Evolutionary conservation across 768 basidiomycete genomes (phyloP).

Genomic region (Rhodotorula graminis): DNA sequence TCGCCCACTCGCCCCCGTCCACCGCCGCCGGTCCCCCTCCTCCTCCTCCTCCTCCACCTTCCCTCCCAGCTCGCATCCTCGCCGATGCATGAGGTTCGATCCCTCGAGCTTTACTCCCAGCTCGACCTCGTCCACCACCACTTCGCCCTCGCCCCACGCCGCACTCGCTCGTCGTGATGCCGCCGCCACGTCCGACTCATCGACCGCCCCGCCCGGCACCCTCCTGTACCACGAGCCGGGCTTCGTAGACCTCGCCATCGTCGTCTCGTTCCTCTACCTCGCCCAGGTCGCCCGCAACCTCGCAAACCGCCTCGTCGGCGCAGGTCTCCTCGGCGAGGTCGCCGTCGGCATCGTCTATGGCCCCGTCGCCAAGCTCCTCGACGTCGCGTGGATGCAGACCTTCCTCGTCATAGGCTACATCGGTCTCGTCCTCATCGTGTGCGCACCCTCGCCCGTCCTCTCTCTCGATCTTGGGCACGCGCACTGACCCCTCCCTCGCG

Average conservation of each 20-base stretch:
- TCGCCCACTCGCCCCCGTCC: no score
- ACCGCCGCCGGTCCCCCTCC: no score
- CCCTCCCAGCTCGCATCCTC: neutral
- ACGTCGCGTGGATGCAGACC: constrained; percentile 50
- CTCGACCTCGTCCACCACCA: neutral
- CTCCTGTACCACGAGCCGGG: constrained; percentile 47
- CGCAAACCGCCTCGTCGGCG: constrained; percentile 51
- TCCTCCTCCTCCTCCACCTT: no score
- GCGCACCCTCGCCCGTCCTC: constrained; percentile 38
- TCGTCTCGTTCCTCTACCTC: constrained; percentile 58
- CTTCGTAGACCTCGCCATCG: constrained; percentile 50
- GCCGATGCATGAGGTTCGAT: neutral
- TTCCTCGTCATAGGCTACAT: constrained; percentile 53
- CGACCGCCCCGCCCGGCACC: neutral
- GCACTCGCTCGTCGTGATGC: constrained; percentile 2
- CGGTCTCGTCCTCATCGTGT: constrained; percentile 56
- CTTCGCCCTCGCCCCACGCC: neutral
- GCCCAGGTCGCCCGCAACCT: constrained; percentile 54
- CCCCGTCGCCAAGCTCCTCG: constrained; percentile 52
- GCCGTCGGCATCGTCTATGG: constrained; percentile 58
- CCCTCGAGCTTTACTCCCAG: neutral
- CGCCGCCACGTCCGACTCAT: constrained; percentile 1
- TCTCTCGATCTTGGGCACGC: neutral
- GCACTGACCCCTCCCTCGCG: neutral
- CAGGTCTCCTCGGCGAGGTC: constrained; percentile 57